Conservation (phyloP, 306 rosid genomes). For the Inga leiocalycina region DNA sequence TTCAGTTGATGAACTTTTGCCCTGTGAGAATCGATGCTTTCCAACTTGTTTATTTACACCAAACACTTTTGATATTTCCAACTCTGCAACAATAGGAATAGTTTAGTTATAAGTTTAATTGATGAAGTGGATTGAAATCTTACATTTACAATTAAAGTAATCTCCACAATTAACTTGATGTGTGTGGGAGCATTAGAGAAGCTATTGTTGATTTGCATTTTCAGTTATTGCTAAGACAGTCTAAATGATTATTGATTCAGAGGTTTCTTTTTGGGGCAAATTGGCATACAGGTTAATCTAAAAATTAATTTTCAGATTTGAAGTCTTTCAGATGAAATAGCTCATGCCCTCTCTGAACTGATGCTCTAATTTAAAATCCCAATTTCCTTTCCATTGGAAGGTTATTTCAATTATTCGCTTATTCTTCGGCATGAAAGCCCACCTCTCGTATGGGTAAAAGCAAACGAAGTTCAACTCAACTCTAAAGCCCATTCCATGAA, state of each 20-base stretch:
- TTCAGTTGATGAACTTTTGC: background rate
- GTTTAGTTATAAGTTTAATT: too few species aligned
- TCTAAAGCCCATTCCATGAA: background rate
- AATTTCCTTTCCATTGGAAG: background rate
- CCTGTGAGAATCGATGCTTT: background rate
- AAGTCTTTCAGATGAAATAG: background rate
- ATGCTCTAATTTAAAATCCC: background rate
- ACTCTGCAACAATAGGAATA: too few species aligned
- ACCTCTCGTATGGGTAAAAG: background rate
- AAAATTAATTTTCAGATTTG: background rate
- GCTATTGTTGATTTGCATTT: too few species aligned
- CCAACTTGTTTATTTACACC: background rate
- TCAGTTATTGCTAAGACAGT: background rate
- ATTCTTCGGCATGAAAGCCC: background rate
- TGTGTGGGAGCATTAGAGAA: too few species aligned
- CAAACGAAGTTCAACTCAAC: background rate
- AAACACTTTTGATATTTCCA: background rate
- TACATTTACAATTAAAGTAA: too few species aligned
- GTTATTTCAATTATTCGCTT: background rate
- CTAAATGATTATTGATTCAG: background rate
- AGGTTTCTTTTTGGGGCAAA: too few species aligned
- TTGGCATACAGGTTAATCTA: too few species aligned
- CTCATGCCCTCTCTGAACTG: background rate
- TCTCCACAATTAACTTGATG: too few species aligned
- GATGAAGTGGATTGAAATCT: background rate